Evolutionary conservation across 164 flowering plant species (phyloP), one percentile per base, ranked within the genome.

Genomic region (Tetracentron sinense): DNA sequence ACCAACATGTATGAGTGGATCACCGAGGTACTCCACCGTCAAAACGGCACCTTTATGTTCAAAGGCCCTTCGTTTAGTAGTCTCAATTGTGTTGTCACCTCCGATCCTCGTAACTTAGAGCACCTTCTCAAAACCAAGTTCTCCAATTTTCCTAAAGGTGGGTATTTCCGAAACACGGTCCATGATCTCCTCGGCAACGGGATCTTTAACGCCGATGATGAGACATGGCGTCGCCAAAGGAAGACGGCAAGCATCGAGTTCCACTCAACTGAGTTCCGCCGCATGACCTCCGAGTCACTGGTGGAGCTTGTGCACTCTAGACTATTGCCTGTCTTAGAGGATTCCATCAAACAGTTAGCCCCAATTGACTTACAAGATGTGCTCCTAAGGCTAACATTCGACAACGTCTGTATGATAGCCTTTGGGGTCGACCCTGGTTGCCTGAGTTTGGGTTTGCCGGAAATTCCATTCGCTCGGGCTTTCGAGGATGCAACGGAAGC

Each of bases 371-470:
- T 94, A 4, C 98, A 93, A 54, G 96, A 94, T 60, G 67, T 91
- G 20, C 81, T 94, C 0, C 56, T 91, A 19, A 64, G 97, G 61
- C 62, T 94, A 6, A 91, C 99, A 0, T 94, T 94, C 58, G 99
- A 94, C 58, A 94, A 94, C 58, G 88, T 94, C 1, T 94, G 99
- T 76, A 91, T 91, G 92, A 82, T 94, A 2, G 97, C 99, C 0
- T 89, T 94, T 27, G 97, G 96, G 3, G 93, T 81, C 4, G 97
- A 94, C 64, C 99, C 96, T 0, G 97, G 97, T 4, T 89, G 97
- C 64, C 69, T 94, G 0, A 38, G 73, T 3, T 82, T 72, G 0
- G 88, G 84, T 1, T 67, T 86, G 50, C 99, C 97, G 1, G 75
- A 70, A 20, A 86, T 94, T 1, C 96, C 97, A 2, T 94, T 91